Evolutionary conservation across 164 flowering plant genomes (phyloP), one percentile per base, ranked within the genome.

Genomic region (Kalanchoe fedtschenkoi): DNA sequence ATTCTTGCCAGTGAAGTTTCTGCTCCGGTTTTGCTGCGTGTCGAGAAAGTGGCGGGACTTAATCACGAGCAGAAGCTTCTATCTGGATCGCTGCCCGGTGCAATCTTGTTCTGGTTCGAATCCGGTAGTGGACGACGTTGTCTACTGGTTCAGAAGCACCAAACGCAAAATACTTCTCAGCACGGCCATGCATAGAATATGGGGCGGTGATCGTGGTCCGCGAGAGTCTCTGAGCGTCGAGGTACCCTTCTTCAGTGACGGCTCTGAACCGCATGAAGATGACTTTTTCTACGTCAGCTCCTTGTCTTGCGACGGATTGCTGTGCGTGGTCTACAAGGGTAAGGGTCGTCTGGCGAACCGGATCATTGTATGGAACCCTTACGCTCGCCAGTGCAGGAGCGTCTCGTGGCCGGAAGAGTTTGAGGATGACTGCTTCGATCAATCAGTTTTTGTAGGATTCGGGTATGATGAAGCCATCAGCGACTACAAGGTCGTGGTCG

Each of bases 201-300:
- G 28, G 55, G 29, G 30, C 30, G 28, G 24, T 47, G 14, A 22
- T 22, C 3, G 10, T 44, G 1, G 21, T 19, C 24, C 22, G n/a
- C 53, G n/a, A 44, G 53, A 19, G 10, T 44, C 24, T 26, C n/a
- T 44, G 22, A 47, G 14, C 55, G 13, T 24, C 55, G 11, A 47
- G 55, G 29, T 47, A 21, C 55, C 29, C 9, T 47, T 47, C n/a
- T n/a, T n/a, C n/a, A n/a, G n/a, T n/a, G n/a, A n/a, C 55, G 55
- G 55, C 3, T 15, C 24, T 47, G 30, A 47, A 47, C 14, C 3
- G 7, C 13, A 7, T 19, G 55, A 47, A 22, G 55, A 22, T 47
- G 55, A 22, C 24, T 7, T 47, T 47, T 47, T 47, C 55, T 21
- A 47, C 24, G 28, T 47, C 29, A 47, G 55, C n/a, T 4, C 21